Evolutionary conservation across 768 basidiomycete genomes (phyloP).

Genomic region (Macrolepiota fuliginosa): DNA sequence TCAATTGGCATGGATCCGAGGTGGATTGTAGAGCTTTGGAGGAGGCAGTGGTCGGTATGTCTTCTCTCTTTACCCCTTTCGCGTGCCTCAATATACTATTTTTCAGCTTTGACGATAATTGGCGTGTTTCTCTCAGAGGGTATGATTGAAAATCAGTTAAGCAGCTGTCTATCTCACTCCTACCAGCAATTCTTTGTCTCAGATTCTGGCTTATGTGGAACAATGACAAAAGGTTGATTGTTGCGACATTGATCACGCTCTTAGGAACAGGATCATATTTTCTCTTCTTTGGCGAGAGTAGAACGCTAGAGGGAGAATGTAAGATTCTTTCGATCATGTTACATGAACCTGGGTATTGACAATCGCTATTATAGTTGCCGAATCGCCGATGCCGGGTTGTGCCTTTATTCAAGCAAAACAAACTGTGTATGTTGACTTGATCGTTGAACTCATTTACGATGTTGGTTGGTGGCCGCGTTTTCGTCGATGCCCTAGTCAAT

Average conservation of each 20-base stretch:
- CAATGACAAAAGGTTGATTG: background rate
- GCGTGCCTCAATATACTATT: background rate
- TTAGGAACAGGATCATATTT: background rate
- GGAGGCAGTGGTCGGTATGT: background rate
- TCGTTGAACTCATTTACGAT: background rate
- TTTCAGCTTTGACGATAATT: background rate
- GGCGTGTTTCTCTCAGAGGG: background rate
- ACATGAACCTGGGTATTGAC: background rate
- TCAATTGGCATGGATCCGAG: background rate
- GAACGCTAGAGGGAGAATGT: background rate
- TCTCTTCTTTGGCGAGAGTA: background rate
- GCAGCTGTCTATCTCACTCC: background rate
- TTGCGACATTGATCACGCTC: background rate
- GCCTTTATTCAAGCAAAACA: background rate
- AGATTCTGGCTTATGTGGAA: background rate
- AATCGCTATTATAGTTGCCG: background rate
- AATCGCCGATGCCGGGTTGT: background rate
- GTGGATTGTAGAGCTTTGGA: background rate
- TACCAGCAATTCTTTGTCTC: background rate
- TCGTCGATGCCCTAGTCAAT: background rate
- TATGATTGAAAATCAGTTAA: background rate
- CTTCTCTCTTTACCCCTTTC: background rate
- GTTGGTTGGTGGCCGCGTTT: background rate
- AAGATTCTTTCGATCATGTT: background rate
- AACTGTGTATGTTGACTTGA: background rate